Conservation (phyloP, 139 green algal genomes). For the Chlamydomonas sp. region DNA sequence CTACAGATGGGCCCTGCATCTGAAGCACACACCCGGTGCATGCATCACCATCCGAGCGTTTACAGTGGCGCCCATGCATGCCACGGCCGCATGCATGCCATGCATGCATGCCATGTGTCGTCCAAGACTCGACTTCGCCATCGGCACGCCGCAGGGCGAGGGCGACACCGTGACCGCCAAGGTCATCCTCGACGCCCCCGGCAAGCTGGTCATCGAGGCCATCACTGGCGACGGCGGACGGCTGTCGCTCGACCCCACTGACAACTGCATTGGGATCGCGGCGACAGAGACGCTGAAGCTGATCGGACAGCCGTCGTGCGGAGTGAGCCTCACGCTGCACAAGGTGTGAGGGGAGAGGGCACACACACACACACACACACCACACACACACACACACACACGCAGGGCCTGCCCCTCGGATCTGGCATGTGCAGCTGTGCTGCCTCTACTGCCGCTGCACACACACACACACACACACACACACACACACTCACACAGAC, state of each 20-base stretch:
- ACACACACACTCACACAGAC: too few species aligned
- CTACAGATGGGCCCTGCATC: too few species aligned
- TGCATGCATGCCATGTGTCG: slow-evolving; percentile 4
- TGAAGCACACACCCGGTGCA: too few species aligned
- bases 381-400: too few species aligned
- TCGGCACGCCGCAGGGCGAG: slow-evolving; percentile 51
- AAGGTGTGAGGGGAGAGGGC: too few species aligned
- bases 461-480: too few species aligned
- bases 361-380: too few species aligned
- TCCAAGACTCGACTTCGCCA: too few species aligned
- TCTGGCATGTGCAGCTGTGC: slow-evolving; percentile 84
- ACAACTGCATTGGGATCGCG: slow-evolving; percentile 93
- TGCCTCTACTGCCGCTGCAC: too few species aligned
- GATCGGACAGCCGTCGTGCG: slow-evolving; percentile 64
- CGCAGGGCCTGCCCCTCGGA: slow-evolving; percentile 79
- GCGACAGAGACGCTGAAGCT: slow-evolving; percentile 78
- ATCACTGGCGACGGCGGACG: slow-evolving; percentile 85
- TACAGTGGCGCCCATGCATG: too few species aligned
- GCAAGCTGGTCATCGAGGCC: slow-evolving; percentile 72
- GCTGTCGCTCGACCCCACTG: slow-evolving; percentile 62
- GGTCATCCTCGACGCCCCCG: slow-evolving; percentile 53
- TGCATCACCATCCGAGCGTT: too few species aligned
- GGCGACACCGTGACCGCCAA: slow-evolving; percentile 80
- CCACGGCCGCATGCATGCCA: slow-evolving; percentile 4
- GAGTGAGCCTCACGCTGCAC: slow-evolving; percentile 69